A percentile compares a stretch with the other conserved stretches of the same genome.
Evolutionary conservation across 2,329 filamentous ascomycete species (phyloP).

Genomic region (Claviceps pazoutovae): DNA sequence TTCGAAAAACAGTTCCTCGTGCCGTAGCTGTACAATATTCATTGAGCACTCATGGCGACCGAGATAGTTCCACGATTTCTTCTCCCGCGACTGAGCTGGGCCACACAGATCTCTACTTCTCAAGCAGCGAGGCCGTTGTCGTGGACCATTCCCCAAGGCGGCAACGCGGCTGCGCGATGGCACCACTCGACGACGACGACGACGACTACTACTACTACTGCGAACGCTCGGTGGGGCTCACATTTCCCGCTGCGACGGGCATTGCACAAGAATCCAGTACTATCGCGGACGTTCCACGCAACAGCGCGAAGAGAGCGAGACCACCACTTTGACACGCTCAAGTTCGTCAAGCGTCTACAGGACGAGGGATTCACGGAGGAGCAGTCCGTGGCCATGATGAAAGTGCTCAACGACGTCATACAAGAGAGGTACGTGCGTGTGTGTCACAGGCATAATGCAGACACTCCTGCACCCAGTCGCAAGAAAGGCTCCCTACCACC

Average conservation of each 20-base stretch:
- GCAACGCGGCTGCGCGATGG: conserved; percentile 6
- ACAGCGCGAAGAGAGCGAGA: conserved; percentile 49
- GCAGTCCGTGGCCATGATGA: conserved; percentile 97
- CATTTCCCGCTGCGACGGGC: conserved; percentile 4
- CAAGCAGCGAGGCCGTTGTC: conserved; percentile 11
- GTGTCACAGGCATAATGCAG: too few relatives aligned
- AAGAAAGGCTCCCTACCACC: too few relatives aligned
- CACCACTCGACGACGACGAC: neutral
- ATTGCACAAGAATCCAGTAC: conserved; percentile 9
- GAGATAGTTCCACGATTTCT: conserved; percentile 38
- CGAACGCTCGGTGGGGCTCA: neutral
- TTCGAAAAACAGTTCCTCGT: neutral
- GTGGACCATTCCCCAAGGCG: conserved; percentile 8
- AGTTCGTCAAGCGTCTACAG: conserved; percentile 84
- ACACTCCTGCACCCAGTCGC: too few relatives aligned
- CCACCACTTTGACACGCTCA: conserved; percentile 96
- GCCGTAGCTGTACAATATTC: too few relatives aligned
- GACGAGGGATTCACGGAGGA: conserved; percentile 90
- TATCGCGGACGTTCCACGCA: conserved; percentile 49
- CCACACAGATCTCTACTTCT: conserved; percentile 15
- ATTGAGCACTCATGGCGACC: conserved; percentile 14
- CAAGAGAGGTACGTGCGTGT: conserved; percentile 57
- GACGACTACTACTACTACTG: neutral
- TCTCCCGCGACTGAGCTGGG: conserved; percentile 42
- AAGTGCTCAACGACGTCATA: conserved; percentile 88